phyloP scores from a whole-genome alignment of 495 filamentous ascomycete species.

The Xanthoparmelia taractica region DNA sequence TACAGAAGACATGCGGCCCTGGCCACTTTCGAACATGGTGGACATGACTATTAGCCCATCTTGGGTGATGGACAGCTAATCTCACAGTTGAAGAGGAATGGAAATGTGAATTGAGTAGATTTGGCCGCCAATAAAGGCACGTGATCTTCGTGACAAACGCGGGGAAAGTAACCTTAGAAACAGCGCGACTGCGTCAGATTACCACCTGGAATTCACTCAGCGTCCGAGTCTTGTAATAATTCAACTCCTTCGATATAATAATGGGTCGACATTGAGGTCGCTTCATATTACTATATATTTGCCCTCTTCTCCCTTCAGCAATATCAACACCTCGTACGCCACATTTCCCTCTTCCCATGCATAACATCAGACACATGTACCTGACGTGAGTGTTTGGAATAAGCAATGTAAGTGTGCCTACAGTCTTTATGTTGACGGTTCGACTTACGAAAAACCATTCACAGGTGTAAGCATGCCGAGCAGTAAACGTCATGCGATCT shows the following conservation, averaged over 20 bases:
- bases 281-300: not conserved
- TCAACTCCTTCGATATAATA: not conserved
- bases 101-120: slow-evolving; percentile 7
- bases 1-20: slow-evolving; percentile 18
- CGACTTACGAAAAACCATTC: not conserved
- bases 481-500: not conserved
- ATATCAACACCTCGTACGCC: not conserved
- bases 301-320: not conserved
- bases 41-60: slow-evolving; percentile 20
- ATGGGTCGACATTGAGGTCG: not conserved
- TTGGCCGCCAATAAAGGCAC: slow-evolving; percentile 4
- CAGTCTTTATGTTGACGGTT: not conserved
- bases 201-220: not conserved
- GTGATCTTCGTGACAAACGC: slow-evolving; percentile 11
- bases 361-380: not conserved
- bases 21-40: slow-evolving; percentile 24
- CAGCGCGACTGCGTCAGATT: too few species aligned
- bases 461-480: slow-evolving; percentile 14
- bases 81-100: not conserved
- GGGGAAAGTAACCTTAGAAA: not conserved
- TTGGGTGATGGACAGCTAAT: slow-evolving; percentile 4
- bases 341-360: not conserved
- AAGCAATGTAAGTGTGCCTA: slow-evolving; percentile 9
- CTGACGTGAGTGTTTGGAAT: not conserved
- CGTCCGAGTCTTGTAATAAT: not conserved